These are phyloP conservation scores for Dactylonectria estremocensis DNA, from an alignment of 2,329 filamentous ascomycete species.

Conservation along the genomic window DNA sequence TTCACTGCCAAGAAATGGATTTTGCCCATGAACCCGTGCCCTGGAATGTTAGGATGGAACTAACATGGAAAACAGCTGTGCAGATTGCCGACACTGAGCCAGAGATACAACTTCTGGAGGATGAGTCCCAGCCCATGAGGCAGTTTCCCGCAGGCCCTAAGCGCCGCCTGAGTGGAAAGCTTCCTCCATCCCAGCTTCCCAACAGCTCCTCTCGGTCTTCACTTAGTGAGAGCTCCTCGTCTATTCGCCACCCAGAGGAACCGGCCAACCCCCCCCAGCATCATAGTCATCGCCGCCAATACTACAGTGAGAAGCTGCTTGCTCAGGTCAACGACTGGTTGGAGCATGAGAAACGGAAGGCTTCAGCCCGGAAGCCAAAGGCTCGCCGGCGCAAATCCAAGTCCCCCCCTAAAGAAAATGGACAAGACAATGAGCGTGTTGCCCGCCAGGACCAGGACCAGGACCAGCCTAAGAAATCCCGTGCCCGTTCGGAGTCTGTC, in stretches of 20 bases:
- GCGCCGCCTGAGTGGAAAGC: constrained; percentile 55
- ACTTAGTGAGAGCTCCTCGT: constrained; percentile 52
- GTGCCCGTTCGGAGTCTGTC: constrained; percentile 67
- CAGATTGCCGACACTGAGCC: constrained; percentile 70
- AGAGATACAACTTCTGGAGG: constrained; percentile 51
- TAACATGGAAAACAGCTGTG: constrained; percentile 60
- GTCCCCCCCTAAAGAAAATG: constrained; percentile 52
- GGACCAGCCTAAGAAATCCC: constrained; percentile 23
- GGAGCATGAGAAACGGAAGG: constrained; percentile 80
- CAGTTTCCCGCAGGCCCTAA: constrained; percentile 53
- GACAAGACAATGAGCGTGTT: constrained; percentile 29
- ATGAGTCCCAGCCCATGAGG: constrained; percentile 50
- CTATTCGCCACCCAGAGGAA: constrained; percentile 50
- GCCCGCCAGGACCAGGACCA: constrained; percentile 36
- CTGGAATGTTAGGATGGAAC: constrained; percentile 30
- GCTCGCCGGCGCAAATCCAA: constrained; percentile 59
- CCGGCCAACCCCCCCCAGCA: constrained; percentile 43
- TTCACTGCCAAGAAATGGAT: constrained; percentile 19
- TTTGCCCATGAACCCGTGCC: constrained; percentile 1
- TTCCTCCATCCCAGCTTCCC: constrained; percentile 46
- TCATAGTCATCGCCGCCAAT: constrained; percentile 53
- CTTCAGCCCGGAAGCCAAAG: constrained; percentile 64
- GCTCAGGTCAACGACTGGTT: constrained; percentile 88
- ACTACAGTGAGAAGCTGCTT: constrained; percentile 72
- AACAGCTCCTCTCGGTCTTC: constrained; percentile 63